These are phyloP conservation scores for Teratosphaeria viscida DNA, from an alignment of 2,329 filamentous ascomycete genomes.

Conservation along the genomic window DNA sequence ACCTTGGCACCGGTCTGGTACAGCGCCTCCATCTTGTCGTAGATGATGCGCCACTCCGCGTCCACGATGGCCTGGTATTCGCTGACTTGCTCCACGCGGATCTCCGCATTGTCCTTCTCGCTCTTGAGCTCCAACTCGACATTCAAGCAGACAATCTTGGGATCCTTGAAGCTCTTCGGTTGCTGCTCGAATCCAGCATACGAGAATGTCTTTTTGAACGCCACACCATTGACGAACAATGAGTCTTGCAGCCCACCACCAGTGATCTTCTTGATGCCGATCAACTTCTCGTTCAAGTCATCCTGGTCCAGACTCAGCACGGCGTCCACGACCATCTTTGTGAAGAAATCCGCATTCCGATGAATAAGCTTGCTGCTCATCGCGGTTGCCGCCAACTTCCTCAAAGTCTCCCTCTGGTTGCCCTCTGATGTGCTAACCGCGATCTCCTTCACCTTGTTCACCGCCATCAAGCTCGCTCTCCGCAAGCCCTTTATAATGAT, in stretches of 20 bases:
- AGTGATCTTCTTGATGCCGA: slow-evolving; percentile 96
- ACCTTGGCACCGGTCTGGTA: slow-evolving; percentile 94
- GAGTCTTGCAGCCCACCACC: slow-evolving; percentile 94
- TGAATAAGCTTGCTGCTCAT: slow-evolving; percentile 99
- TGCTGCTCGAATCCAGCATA: slow-evolving; percentile 99
- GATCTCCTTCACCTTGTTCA: slow-evolving; percentile 99
- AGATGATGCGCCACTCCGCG: slow-evolving; percentile 99
- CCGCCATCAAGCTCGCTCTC: slow-evolving; percentile 77
- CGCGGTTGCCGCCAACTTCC: slow-evolving; percentile 83
- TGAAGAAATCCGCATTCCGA: slow-evolving; percentile 93
- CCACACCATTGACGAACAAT: slow-evolving; percentile 92
- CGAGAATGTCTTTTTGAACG: slow-evolving; percentile 99
- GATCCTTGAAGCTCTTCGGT: slow-evolving; percentile 86
- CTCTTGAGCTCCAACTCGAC: slow-evolving; percentile 97
- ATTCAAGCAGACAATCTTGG: slow-evolving; percentile 94
- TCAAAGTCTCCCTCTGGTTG: slow-evolving; percentile 76
- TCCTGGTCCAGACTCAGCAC: slow-evolving; percentile 93
- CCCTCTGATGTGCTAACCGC: slow-evolving; percentile 73
- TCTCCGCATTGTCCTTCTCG: slow-evolving; percentile 98
- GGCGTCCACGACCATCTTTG: slow-evolving; percentile 97
- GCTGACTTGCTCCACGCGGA: slow-evolving; percentile 93
- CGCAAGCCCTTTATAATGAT: slow-evolving; percentile 94
- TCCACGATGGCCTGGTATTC: slow-evolving; percentile 99
- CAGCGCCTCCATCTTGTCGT: slow-evolving; percentile 94
- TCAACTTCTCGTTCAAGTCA: slow-evolving; percentile 94